Percentiles rank a stretch among this genome's conserved stretches.
These are phyloP conservation scores for Batrachochytrium dendrobatidis DNA, from an alignment of 371 early-diverging fungal genomes.

Conservation along the genomic window DNA sequence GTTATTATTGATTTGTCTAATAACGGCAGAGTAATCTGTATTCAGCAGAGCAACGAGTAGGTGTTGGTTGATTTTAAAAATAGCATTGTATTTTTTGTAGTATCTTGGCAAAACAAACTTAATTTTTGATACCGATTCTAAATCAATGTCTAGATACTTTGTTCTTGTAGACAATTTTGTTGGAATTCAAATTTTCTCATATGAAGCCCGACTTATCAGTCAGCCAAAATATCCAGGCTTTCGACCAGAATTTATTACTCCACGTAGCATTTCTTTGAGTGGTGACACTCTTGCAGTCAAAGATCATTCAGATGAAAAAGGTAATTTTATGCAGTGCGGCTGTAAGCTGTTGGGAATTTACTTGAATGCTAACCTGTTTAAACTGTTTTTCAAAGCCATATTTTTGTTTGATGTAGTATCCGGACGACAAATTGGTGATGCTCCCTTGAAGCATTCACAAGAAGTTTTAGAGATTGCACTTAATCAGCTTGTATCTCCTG, in stretches of 20 bases:
- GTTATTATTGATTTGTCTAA: slow-evolving; percentile 40
- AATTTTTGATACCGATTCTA: neutral
- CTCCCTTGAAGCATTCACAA: slow-evolving; percentile 28
- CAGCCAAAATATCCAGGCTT: slow-evolving; percentile 43
- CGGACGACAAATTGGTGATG: slow-evolving; percentile 32
- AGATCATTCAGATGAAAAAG: slow-evolving; percentile 41
- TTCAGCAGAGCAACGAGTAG: slow-evolving; percentile 43
- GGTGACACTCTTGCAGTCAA: slow-evolving; percentile 37
- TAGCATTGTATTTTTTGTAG: neutral
- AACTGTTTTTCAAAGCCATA: slow-evolving; percentile 24
- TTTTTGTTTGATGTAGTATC: slow-evolving; percentile 37
- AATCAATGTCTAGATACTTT: slow-evolving; percentile 29
- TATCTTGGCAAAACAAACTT: neutral
- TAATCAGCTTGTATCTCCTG: slow-evolving; percentile 29
- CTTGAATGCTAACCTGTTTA: neutral
- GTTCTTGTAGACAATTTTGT: slow-evolving; percentile 37
- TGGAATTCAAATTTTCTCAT: slow-evolving; percentile 43
- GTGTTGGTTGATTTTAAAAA: slow-evolving; percentile 2
- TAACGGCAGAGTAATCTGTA: slow-evolving; percentile 43
- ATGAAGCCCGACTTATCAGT: slow-evolving; percentile 39
- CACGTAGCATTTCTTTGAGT: slow-evolving; percentile 33
- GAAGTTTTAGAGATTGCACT: slow-evolving; percentile 37
- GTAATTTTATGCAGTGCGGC: slow-evolving; percentile 12
- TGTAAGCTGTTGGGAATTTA: neutral
- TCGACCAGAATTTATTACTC: slow-evolving; percentile 40